Evolutionary conservation across 176 grass and related monocot genomes (phyloP).

Genomic region (Oryza meyeriana): DNA sequence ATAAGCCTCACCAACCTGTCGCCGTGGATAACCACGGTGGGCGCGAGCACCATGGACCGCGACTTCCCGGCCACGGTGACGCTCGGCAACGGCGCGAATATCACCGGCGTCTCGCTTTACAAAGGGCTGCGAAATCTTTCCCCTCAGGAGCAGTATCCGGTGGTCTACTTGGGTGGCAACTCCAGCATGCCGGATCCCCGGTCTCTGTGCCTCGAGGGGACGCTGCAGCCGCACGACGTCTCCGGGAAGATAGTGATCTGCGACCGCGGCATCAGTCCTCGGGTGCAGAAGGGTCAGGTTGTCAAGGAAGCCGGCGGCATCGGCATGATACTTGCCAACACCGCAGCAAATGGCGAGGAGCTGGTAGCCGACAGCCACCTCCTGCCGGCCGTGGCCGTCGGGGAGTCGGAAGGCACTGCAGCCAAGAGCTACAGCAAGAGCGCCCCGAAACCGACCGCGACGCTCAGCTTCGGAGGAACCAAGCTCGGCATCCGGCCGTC

Average conservation of each 20-base stretch:
- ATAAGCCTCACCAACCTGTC: slow-evolving; percentile 90
- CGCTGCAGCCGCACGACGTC: slow-evolving; percentile 52
- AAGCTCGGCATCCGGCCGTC: slow-evolving; percentile 90
- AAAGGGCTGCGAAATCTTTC: slow-evolving; percentile 51
- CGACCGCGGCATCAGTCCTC: slow-evolving; percentile 82
- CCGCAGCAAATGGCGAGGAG: slow-evolving; percentile 76
- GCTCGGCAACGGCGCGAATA: slow-evolving; percentile 67
- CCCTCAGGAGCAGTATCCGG: slow-evolving; percentile 48
- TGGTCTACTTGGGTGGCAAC: slow-evolving; percentile 76
- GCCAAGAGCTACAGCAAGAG: slow-evolving; percentile 65
- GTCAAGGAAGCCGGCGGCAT: slow-evolving; percentile 78
- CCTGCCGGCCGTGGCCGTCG: slow-evolving; percentile 75
- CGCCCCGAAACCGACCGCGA: slow-evolving; percentile 53
- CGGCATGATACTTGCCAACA: slow-evolving; percentile 88
- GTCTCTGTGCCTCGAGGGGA: slow-evolving; percentile 85
- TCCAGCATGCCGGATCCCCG: slow-evolving; percentile 62
- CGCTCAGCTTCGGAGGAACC: slow-evolving; percentile 72
- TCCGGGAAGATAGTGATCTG: slow-evolving; percentile 91
- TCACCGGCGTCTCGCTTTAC: slow-evolving; percentile 89
- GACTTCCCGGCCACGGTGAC: slow-evolving; percentile 77
- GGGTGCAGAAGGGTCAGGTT: slow-evolving; percentile 96
- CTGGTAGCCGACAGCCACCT: slow-evolving; percentile 98
- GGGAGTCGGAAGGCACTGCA: slow-evolving; percentile 46
- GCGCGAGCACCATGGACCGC: slow-evolving; percentile 92
- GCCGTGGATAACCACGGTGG: slow-evolving; percentile 94